phyloP scores from a whole-genome alignment of 1,139 yeast genomes.

The Pichia sp. region DNA sequence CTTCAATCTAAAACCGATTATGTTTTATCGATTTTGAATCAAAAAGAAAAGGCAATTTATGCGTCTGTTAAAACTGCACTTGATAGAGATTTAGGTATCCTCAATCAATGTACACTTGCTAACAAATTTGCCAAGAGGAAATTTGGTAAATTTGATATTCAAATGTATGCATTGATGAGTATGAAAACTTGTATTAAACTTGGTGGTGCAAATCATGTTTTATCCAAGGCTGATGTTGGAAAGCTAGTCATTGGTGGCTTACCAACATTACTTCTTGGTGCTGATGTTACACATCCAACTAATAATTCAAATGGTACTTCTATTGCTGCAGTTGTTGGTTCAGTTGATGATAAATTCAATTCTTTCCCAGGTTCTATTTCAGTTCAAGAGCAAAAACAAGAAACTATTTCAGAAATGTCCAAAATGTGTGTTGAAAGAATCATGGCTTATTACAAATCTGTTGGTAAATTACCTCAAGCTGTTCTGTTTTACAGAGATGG shows the following conservation, averaged over 20 bases:
- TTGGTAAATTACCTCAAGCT: conserved; percentile 23
- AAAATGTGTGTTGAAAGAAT: conserved; percentile 25
- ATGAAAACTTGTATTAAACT: conserved; percentile 24
- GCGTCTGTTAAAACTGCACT: conserved; percentile 21
- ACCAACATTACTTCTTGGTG: conserved; percentile 27
- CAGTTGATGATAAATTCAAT: conserved; percentile 23
- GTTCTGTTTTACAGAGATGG: conserved; percentile 31
- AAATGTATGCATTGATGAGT: conserved; percentile 23
- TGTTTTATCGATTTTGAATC: conserved; percentile 20
- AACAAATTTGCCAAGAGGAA: conserved; percentile 22
- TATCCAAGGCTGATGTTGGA: conserved; percentile 17
- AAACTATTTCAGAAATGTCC: conserved; percentile 25
- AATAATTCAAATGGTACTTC: conserved; percentile 24
- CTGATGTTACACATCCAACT: conserved; percentile 31
- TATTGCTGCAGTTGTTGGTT: conserved; percentile 29
- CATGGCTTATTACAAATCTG: conserved; percentile 18
- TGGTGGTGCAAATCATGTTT: conserved; percentile 22
- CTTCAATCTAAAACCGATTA: conserved; percentile 15
- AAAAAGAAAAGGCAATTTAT: conserved; percentile 19
- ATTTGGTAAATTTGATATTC: conserved; percentile 21
- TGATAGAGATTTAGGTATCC: conserved; percentile 21
- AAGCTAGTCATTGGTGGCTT: conserved; percentile 15
- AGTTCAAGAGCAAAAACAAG: conserved; percentile 25
- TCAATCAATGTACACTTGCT: conserved; percentile 23
- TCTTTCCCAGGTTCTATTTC: conserved; percentile 28